Conservation (phyloP, 2,329 filamentous ascomycete genomes). For the Camptophora hylomeconis region DNA sequence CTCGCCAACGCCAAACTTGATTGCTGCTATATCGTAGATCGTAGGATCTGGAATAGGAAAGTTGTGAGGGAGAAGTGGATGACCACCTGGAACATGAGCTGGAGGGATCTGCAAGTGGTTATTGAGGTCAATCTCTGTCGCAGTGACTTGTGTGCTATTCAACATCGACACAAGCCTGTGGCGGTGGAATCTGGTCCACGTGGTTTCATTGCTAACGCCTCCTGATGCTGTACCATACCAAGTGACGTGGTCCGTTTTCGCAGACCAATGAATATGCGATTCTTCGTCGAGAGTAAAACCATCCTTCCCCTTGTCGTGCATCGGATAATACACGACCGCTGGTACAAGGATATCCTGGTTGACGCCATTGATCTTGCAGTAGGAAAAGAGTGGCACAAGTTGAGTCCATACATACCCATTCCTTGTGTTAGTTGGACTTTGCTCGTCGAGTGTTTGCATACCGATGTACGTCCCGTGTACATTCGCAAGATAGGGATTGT, state of each 20-base stretch:
- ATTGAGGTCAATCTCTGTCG: too few species aligned
- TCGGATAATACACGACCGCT: conserved; percentile 55
- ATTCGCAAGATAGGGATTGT: too few species aligned
- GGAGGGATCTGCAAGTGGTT: too few species aligned
- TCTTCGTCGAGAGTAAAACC: conserved; percentile 45
- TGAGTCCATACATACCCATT: too few species aligned
- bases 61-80: too few species aligned
- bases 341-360: conserved; percentile 61
- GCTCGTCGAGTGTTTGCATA: too few species aligned
- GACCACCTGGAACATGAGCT: too few species aligned
- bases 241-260: conserved; percentile 42
- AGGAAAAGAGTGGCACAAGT: conserved; percentile 53
- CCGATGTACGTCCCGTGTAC: too few species aligned
- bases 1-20: too few species aligned
- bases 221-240: conserved; percentile 57
- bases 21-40: too few species aligned
- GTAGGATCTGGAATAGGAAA: too few species aligned
- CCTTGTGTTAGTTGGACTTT: too few species aligned
- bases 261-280: conserved; percentile 42
- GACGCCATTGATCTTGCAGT: conserved; percentile 53
- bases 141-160: conserved; percentile 26
- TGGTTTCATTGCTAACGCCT: conserved; percentile 36
- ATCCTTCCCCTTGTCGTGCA: conserved; percentile 44
- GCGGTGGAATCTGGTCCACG: conserved; percentile 26
- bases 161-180: conserved; percentile 25